Evolutionary conservation across 2,329 filamentous ascomycete species (phyloP).

Genomic region (Trichoderma koningiopsis): DNA sequence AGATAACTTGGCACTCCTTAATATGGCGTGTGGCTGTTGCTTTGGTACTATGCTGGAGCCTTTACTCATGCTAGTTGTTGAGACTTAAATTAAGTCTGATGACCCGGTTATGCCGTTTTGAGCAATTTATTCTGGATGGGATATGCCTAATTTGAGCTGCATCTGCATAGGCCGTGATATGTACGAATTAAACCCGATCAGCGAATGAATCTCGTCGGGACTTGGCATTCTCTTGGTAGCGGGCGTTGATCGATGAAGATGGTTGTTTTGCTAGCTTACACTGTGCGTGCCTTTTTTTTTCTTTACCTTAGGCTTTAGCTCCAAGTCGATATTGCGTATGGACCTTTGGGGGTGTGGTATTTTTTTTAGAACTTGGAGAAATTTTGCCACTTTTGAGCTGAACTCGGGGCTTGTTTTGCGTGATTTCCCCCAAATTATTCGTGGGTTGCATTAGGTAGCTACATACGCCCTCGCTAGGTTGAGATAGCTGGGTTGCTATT

Average conservation of each 20-base stretch:
- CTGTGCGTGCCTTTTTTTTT: neutral
- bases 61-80: neutral
- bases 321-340: too few relatives aligned
- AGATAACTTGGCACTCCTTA: neutral
- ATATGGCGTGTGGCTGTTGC: too few relatives aligned
- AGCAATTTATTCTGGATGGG: neutral
- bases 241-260: too few relatives aligned
- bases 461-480: neutral
- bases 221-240: neutral
- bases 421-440: neutral
- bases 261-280: neutral
- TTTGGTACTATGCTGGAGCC: neutral
- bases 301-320: neutral
- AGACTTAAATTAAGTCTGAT: neutral
- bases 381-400: neutral
- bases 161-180: neutral
- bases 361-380: neutral
- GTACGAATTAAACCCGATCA: neutral
- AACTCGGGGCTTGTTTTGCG: neutral
- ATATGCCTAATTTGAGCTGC: too few relatives aligned
- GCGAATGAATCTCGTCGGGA: neutral
- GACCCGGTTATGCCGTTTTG: neutral
- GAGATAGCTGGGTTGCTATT: neutral
- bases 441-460: too few relatives aligned
- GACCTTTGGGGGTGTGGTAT: neutral